A percentile compares a stretch with the other conserved stretches of the same genome.
Conservation (phyloP, 2,329 filamentous ascomycete species). For the Alternaria triticimaculans region DNA sequence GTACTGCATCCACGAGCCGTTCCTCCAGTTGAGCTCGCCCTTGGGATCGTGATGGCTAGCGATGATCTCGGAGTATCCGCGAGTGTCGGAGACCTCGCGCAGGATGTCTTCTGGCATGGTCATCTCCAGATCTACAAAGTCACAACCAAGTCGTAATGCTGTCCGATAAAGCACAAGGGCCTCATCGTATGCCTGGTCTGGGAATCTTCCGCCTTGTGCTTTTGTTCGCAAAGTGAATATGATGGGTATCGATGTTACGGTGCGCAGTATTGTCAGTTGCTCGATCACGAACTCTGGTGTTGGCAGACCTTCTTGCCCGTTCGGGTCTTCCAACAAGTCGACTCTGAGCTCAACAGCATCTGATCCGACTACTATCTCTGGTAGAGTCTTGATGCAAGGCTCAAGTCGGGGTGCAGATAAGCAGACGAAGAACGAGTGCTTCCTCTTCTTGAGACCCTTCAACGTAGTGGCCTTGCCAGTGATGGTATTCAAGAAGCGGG, state of each 20-base stretch:
- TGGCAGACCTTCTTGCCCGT: slow-evolving; percentile 63
- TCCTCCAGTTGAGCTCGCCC: slow-evolving; percentile 81
- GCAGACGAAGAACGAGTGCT: slow-evolving; percentile 89
- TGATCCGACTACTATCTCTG: slow-evolving; percentile 78
- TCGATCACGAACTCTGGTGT: slow-evolving; percentile 77
- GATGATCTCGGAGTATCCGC: slow-evolving; percentile 81
- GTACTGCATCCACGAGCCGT: slow-evolving; percentile 87
- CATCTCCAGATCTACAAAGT: slow-evolving; percentile 94
- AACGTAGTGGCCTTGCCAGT: slow-evolving; percentile 65
- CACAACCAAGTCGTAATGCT: slow-evolving; percentile 82
- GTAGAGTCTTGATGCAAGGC: slow-evolving; percentile 68
- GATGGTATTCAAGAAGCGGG: slow-evolving; percentile 73
- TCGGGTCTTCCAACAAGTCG: slow-evolving; percentile 80
- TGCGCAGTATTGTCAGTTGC: slow-evolving; percentile 81
- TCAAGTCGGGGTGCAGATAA: slow-evolving; percentile 80
- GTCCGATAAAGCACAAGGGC: slow-evolving; percentile 77
- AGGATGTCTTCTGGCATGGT: slow-evolving; percentile 81
- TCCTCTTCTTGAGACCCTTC: slow-evolving; percentile 66
- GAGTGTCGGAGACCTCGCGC: slow-evolving; percentile 69
- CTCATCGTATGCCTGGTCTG: slow-evolving; percentile 74
- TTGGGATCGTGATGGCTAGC: slow-evolving; percentile 93
- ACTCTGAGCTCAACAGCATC: slow-evolving; percentile 96
- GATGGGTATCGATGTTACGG: slow-evolving; percentile 74
- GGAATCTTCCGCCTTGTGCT: slow-evolving; percentile 87
- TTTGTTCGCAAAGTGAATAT: slow-evolving; percentile 91